Evolutionary conservation across 2,329 filamentous ascomycete species (phyloP).

Genomic region (Colletotrichum neosansevieriae): DNA sequence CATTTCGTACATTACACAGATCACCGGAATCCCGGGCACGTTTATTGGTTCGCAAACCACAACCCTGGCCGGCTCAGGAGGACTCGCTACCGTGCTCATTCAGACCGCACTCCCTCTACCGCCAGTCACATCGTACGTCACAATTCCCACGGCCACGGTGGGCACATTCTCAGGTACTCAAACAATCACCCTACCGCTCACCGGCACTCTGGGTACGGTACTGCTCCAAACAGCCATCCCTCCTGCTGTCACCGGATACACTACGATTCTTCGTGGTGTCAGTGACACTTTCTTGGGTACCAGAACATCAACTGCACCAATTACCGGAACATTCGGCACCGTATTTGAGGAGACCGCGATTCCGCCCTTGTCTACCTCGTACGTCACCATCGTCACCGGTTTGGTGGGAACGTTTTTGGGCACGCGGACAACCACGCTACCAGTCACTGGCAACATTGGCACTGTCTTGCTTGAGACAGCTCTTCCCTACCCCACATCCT

Average conservation of each 20-base stretch:
- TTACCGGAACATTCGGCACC: constrained; percentile 1
- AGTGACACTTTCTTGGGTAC: neutral
- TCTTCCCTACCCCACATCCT: neutral
- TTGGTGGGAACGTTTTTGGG: constrained; percentile 2
- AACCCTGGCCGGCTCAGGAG: constrained; percentile 11
- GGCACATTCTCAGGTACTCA: constrained; percentile 24
- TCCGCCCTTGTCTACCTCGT: neutral
- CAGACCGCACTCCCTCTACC: constrained; percentile 16
- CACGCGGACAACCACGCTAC: neutral
- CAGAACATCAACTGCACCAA: constrained; percentile 1
- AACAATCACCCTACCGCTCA: constrained; percentile 2
- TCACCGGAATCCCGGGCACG: constrained; percentile 8
- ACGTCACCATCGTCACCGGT: constrained; percentile 20
- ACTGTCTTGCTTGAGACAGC: constrained; percentile 18
- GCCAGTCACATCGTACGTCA: constrained; percentile 15
- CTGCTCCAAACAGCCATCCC: constrained; percentile 17
- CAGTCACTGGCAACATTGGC: constrained; percentile 2
- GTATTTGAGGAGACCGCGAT: neutral
- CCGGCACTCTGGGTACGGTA: constrained; percentile 1
- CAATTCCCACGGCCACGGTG: constrained; percentile 8
- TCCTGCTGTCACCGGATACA: neutral
- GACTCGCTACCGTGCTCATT: constrained; percentile 2
- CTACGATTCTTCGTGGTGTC: constrained; percentile 3
- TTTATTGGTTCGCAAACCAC: constrained; percentile 7
- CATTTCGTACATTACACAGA: constrained; percentile 7